These are phyloP conservation scores for Periconia sp. DNA, from an alignment of 2,329 filamentous ascomycete species.

Conservation along the genomic window DNA sequence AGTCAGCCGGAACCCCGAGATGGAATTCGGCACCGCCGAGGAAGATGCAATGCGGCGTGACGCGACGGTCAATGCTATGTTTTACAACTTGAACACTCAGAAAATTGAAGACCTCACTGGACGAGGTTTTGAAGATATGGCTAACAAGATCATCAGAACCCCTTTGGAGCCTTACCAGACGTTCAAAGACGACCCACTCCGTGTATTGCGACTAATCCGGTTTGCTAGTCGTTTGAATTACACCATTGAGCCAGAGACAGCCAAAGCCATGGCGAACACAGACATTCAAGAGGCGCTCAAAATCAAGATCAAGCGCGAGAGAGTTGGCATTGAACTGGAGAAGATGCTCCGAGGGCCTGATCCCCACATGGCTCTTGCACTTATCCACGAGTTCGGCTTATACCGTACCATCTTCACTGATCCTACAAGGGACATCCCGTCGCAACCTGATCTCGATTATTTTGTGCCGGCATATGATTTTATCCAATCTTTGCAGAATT, in stretches of 20 bases:
- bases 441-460: slow-evolving; percentile 58
- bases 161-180: slow-evolving; percentile 87
- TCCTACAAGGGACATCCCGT: slow-evolving; percentile 57
- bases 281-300: slow-evolving; percentile 78
- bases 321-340: slow-evolving; percentile 82
- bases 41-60: slow-evolving; percentile 90
- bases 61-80: slow-evolving; percentile 92
- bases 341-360: slow-evolving; percentile 80
- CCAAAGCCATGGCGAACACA: slow-evolving; percentile 73
- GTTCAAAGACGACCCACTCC: slow-evolving; percentile 89
- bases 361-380: slow-evolving; percentile 62
- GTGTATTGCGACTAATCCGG: slow-evolving; percentile 82
- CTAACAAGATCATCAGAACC: slow-evolving; percentile 72
- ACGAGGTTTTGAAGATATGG: slow-evolving; percentile 73
- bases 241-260: slow-evolving; percentile 69
- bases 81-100: slow-evolving; percentile 85
- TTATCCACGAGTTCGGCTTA: slow-evolving; percentile 56
- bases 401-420: slow-evolving; percentile 76
- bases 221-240: slow-evolving; percentile 88
- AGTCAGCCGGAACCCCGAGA: slow-evolving; percentile 85
- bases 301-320: slow-evolving; percentile 87
- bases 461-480: slow-evolving; percentile 68
- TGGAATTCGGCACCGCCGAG: slow-evolving; percentile 90
- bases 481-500: slow-evolving; percentile 43
- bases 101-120: slow-evolving; percentile 83